Conservation (phyloP, 2,329 filamentous ascomycete species). For the Penicillium janthinellum region DNA sequence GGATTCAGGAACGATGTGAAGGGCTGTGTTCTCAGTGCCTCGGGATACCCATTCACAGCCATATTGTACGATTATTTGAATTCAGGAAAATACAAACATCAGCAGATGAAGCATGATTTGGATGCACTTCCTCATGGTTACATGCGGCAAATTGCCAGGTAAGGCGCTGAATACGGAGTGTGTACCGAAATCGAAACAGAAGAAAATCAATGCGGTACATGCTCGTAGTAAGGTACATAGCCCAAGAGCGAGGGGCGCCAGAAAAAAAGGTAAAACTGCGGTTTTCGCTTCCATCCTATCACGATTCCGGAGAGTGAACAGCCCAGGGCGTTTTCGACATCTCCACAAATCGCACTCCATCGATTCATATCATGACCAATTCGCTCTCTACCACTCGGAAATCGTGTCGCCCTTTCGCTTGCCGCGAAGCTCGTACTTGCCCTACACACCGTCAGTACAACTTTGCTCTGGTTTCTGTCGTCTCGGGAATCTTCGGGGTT, state of each 20-base stretch:
- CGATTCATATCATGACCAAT: constrained; percentile 5
- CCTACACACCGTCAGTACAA: constrained; percentile 56
- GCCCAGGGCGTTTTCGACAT: not conserved
- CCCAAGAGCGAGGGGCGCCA: constrained; percentile 16
- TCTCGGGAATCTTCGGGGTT: not conserved
- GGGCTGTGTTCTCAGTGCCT: not conserved
- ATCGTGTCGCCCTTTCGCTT: constrained; percentile 89
- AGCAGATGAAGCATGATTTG: not conserved
- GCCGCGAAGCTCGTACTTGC: constrained; percentile 79
- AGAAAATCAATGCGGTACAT: constrained; percentile 36
- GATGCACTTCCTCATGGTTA: not conserved
- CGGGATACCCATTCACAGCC: constrained; percentile 9
- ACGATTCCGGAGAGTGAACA: not conserved
- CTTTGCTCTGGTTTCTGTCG: not conserved
- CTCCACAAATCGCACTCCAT: not conserved
- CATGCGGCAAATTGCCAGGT: not conserved
- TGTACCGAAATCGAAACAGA: constrained; percentile 13
- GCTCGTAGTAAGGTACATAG: constrained; percentile 36
- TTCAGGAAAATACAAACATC: constrained; percentile 5
- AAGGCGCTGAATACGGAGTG: not conserved
- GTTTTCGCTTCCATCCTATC: constrained; percentile 6
- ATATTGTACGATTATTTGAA: constrained; percentile 19
- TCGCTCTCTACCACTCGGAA: constrained; percentile 65
- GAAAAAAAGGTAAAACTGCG: constrained; percentile 11
- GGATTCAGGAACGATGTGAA: not conserved